Percentiles rank a stretch among this genome's conserved stretches.
phyloP scores from a whole-genome alignment of 2,329 filamentous ascomycete genomes.

The Aureobasidium namibiae region DNA sequence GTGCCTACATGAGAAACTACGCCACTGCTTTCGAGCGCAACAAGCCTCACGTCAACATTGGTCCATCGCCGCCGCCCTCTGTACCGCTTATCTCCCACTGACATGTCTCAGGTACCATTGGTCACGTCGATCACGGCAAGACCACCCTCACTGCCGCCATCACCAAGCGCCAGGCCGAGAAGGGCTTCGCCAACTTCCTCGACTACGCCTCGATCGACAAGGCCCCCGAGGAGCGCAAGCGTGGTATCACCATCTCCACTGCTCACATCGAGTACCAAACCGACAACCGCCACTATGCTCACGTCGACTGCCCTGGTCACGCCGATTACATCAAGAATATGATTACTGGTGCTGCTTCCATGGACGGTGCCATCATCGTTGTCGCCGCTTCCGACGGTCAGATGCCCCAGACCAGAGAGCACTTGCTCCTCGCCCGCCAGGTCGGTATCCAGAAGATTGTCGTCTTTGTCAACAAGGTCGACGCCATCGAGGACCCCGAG shows the following conservation, averaged over 20 bases:
- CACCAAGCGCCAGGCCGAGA: constrained; percentile 94
- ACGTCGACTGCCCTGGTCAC: constrained; percentile 99
- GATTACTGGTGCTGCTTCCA: constrained; percentile 98
- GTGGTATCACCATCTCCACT: constrained; percentile 98
- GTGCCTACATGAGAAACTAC: constrained; percentile 53
- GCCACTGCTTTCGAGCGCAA: constrained; percentile 68
- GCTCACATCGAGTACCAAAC: constrained; percentile 98
- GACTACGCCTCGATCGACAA: constrained; percentile 99
- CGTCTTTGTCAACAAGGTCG: constrained; percentile 99
- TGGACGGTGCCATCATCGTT: constrained; percentile 98
- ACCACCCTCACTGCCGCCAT: constrained; percentile 97
- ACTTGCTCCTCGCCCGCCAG: constrained; percentile 93
- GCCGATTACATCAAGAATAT: constrained; percentile 99
- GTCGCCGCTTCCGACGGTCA: constrained; percentile 97
- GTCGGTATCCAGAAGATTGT: constrained; percentile 97
- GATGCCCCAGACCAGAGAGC: constrained; percentile 99
- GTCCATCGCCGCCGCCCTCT: constrained; percentile 54
- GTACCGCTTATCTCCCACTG: constrained; percentile 73
- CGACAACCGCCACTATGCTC: constrained; percentile 90
- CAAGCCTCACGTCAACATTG: constrained; percentile 98
- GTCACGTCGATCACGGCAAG: constrained; percentile 80
- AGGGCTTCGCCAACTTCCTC: constrained; percentile 88
- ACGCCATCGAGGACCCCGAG: constrained; percentile 93
- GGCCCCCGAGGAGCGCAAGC: constrained; percentile 97
- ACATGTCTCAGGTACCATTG: constrained; percentile 67